phyloP scores from a whole-genome alignment of 345 rosid species.

The Citropsis articulata region DNA sequence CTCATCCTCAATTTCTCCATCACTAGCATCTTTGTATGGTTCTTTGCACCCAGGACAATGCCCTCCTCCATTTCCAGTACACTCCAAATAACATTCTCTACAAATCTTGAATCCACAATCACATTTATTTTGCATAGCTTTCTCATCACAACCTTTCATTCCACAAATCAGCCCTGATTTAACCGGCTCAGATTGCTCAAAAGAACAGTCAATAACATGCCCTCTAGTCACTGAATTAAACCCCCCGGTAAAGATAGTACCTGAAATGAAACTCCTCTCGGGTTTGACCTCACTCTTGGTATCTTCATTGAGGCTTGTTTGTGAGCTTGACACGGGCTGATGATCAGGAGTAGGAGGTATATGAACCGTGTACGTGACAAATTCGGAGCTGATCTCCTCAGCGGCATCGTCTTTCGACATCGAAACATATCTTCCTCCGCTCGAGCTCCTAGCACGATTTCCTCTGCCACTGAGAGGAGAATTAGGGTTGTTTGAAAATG shows the following conservation, averaged over 20 bases:
- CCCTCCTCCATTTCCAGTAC: conserved; percentile 51
- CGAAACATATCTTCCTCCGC: conserved; percentile 55
- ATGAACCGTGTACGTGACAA: conserved; percentile 67
- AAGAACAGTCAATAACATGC: conserved; percentile 54
- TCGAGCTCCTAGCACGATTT: conserved; percentile 35
- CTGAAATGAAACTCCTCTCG: conserved; percentile 47
- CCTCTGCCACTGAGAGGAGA: conserved; percentile 55
- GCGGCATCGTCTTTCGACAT: conserved; percentile 44
- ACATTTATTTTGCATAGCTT: conserved; percentile 48
- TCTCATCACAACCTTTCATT: conserved; percentile 73
- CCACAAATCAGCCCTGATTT: conserved; percentile 47
- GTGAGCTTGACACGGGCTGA: conserved; percentile 52
- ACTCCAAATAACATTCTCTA: conserved; percentile 63
- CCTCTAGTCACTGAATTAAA: conserved; percentile 69
- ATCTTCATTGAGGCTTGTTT: conserved; percentile 41
- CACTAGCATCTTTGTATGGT: conserved; percentile 50
- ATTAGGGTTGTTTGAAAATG: conserved; percentile 51
- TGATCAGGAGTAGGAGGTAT: conserved; percentile 82
- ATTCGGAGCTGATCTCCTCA: conserved; percentile 46
- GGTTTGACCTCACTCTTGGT: conserved; percentile 27
- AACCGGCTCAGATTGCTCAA: conserved; percentile 34
- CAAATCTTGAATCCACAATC: conserved; percentile 73
- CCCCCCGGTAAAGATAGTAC: conserved; percentile 68
- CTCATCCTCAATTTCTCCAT: conserved; percentile 37
- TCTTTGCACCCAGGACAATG: conserved; percentile 80